Base-by-base conservation (phyloP, 805 yeast genomes). In the Hanseniaspora clermontiae region DNA sequence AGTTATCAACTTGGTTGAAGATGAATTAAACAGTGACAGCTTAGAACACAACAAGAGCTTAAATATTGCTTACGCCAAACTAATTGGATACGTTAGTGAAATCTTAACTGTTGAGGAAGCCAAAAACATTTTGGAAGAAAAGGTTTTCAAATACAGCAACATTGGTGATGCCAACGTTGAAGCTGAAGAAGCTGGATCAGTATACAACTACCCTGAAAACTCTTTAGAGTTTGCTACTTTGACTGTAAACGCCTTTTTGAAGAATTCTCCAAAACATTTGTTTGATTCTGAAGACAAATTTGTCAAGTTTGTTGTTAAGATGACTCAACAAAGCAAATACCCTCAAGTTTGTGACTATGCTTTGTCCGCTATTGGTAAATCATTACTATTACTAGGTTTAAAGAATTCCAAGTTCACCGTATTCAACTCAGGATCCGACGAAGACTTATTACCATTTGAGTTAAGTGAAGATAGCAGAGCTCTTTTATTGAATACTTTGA, bases 281-380 rank as follows among this genome's bases (percentile, higher is more conserved):
- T 78, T 81, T 63, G 69, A 73, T 24, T 65, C 83, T 46, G 61
- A 76, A 29, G 69, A 70, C 2, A 80, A 78, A 3, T 72, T 83
- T 52, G 76, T 76, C 36, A 66, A 70, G 1, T 81, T 77, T 60
- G 69, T 85, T 39, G 61, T 75, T 19, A 66, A 64, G 11, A 77
- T 82, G 32, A 71, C 80, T 1, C 62, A 69, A 3, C 65, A 70
- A 11, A 54, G 72, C 0, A 42, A 63, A 0, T 65, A 70, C 31
- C 72, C 78, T 1, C 79, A 81, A 63, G 74, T 86, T 56, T 76
- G 83, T 60, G 96, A 87, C 61, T 84, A 85, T 63, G 84, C 89
- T 27, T 76, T 84, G 6, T 69, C 83, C 57, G 96, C 95, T 2
- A 75, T 83, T 51, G 97, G 96, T 59, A 93, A 93, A 70, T 60